Percentiles rank a stretch among this genome's conserved stretches.
These are phyloP conservation scores for Chlamydomonas sp. DNA, from an alignment of 139 green algal species.

Conservation along the genomic window DNA sequence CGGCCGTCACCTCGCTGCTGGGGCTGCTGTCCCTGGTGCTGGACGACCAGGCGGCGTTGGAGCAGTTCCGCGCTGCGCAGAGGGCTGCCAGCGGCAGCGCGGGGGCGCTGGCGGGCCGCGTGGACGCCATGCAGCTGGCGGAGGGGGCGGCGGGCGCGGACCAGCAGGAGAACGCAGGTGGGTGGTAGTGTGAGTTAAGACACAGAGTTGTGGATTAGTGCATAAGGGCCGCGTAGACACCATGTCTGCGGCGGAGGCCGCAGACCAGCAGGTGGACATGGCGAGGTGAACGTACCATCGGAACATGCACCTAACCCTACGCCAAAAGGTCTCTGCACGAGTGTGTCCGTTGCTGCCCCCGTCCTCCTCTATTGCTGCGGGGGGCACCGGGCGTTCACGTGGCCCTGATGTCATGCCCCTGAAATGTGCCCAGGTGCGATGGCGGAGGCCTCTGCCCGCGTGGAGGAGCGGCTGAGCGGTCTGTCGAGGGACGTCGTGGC, in stretches of 20 bases:
- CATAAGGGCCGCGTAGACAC: no score
- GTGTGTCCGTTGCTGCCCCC: not conserved
- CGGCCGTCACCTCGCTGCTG: conserved; percentile 63
- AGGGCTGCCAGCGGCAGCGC: conserved; percentile 10
- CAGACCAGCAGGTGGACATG: conserved; percentile 18
- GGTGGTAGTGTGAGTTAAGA: not conserved
- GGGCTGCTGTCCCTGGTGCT: conserved; percentile 62
- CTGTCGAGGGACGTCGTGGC: conserved; percentile 43
- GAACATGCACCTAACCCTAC: no score
- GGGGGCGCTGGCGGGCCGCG: conserved; percentile 11
- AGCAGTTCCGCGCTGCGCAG: conserved; percentile 33
- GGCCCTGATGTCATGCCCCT: no score
- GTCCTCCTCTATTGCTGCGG: not conserved
- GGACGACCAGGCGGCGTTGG: conserved; percentile 66
- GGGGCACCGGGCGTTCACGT: no score
- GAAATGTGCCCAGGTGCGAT: conserved; percentile 32
- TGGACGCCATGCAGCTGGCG: conserved; percentile 37
- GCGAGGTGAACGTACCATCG: not conserved
- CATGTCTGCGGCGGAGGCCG: not conserved
- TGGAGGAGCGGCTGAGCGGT: conserved; percentile 49
- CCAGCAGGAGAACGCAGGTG: conserved; percentile 40
- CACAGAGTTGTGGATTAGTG: no score
- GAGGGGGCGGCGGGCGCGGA: conserved; percentile 10
- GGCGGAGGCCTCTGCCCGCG: conserved; percentile 33
- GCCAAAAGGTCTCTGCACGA: no score